These are phyloP conservation scores for Phytophthora chlamydospora DNA, from an alignment of 352 stramenopile genomes.

Conservation along the genomic window DNA sequence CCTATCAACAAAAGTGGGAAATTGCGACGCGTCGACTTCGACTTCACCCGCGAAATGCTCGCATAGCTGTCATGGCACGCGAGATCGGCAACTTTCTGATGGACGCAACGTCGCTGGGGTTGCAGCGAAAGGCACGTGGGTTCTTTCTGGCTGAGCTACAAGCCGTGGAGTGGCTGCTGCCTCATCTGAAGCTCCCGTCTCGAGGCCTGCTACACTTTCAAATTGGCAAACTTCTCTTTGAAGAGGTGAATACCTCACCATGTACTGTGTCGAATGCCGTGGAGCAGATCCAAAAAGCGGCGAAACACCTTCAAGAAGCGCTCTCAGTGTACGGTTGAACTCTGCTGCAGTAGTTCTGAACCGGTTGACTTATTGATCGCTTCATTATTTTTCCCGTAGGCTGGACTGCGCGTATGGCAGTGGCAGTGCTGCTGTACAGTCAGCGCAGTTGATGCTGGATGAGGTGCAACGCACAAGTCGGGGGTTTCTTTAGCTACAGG, in stretches of 20 bases:
- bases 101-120: constrained; percentile 7
- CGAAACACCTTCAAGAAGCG: constrained; percentile 41
- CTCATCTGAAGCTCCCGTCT: constrained; percentile 41
- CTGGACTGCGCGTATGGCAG: constrained; percentile 38
- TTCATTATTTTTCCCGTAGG: constrained; percentile 11
- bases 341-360: neutral
- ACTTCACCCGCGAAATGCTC: constrained; percentile 42
- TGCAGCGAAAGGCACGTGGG: constrained; percentile 18
- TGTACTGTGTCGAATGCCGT: constrained; percentile 3
- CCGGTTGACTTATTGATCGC: neutral
- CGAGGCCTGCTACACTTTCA: constrained; percentile 53
- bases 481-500: constrained; percentile 37
- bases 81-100: constrained; percentile 53
- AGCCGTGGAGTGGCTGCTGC: constrained; percentile 51
- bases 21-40: constrained; percentile 21
- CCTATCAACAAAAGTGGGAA: constrained; percentile 35
- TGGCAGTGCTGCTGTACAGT: constrained; percentile 22
- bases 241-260: constrained; percentile 9
- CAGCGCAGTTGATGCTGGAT: constrained; percentile 31
- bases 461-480: constrained; percentile 29
- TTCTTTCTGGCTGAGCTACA: constrained; percentile 40
- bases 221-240: constrained; percentile 46
- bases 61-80: constrained; percentile 35
- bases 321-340: constrained; percentile 40
- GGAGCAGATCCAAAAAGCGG: constrained; percentile 24